Base-by-base conservation (phyloP, 495 filamentous ascomycete genomes). In the Podospora appendiculata region DNA sequence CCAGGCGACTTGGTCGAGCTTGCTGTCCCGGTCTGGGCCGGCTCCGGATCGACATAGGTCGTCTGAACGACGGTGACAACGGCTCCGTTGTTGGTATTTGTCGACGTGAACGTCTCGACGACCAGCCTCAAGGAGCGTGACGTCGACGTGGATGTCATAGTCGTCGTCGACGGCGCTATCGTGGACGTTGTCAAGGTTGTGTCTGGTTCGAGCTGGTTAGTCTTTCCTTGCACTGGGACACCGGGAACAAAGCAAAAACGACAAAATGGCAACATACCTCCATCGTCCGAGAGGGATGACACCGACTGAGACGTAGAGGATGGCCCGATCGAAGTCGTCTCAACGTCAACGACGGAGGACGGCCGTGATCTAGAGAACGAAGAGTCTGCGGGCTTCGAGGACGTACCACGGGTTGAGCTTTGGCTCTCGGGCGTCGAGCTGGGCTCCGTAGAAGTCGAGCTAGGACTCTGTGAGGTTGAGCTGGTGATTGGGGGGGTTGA, bases 61-160 rank as follows among this genome's bases (percentile, higher is more conserved):
- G 61, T 65, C 17, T 46, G 44, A 12, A 58, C 63, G 8, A 68
- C 48, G 43, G 60, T 52, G 12, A 67, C 55, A 52, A 66, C 61
- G 9, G 9, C 36, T 38, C 36, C 36, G 36, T 38, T 38, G 36
- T 10, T 11, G 7, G 3, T 38, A 14, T 32, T 50, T 14, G 50
- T 46, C 8, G 13, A 45, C 14, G 48, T 43, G 41, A n/a, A 17
- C 41, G 41, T 43, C 41, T 43, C n/a, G 8, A 19, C 3, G 10
- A 43, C 41, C 12, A 43, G 8, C 14, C 17, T 43, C 41, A 19
- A n/a, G 14, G 41, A 6, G 4, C 41, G 41, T 9, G 41, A 43
- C 10, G 41, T n/a, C 41, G 41, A 19, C 8, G 41, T n/a, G 12
- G 36, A 16, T 43, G 41, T 3, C 41, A 17, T 16, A n/a, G 41